Percentiles rank a stretch among this genome's conserved stretches.
Conservation (phyloP, 2,329 filamentous ascomycete species). For the Xylariaceae sp. region DNA sequence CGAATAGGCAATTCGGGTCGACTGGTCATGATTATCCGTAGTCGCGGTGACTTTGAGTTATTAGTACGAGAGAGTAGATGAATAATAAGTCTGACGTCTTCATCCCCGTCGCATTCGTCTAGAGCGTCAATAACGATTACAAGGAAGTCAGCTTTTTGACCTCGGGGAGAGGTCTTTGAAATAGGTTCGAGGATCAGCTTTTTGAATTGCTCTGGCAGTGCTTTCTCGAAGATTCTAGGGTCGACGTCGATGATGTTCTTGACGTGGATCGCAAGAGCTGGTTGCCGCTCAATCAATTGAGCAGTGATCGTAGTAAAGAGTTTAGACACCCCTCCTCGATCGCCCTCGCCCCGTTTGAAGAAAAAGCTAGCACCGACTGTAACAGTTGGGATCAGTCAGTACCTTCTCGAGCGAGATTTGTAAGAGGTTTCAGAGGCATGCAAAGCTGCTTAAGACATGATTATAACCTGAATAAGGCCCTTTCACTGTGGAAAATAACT, state of each 20-base stretch:
- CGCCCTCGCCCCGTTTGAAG: constrained; percentile 45
- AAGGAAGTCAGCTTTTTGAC: neutral
- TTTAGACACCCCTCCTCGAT: neutral
- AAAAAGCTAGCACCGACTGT: constrained; percentile 49
- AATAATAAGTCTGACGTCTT: neutral
- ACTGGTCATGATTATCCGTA: constrained; percentile 49
- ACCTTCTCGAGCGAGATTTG: too few species aligned
- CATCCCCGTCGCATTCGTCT: constrained; percentile 2
- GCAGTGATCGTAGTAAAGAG: constrained; percentile 13
- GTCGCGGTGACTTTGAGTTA: neutral
- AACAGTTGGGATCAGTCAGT: too few species aligned
- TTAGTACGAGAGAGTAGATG: neutral
- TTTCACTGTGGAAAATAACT: too few species aligned
- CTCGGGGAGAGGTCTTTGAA: neutral
- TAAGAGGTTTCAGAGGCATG: too few species aligned
- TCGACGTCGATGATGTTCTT: neutral
- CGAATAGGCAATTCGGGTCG: constrained; percentile 49
- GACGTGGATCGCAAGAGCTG: neutral
- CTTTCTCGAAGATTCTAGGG: neutral
- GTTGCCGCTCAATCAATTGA: neutral
- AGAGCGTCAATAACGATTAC: constrained; percentile 15
- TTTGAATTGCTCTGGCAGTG: constrained; percentile 5
- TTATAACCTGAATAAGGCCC: too few species aligned
- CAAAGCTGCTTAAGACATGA: too few species aligned
- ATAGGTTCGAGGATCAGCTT: constrained; percentile 7